phyloP scores from a whole-genome alignment of 2,329 filamentous ascomycete genomes.

The Nemania serpens region DNA sequence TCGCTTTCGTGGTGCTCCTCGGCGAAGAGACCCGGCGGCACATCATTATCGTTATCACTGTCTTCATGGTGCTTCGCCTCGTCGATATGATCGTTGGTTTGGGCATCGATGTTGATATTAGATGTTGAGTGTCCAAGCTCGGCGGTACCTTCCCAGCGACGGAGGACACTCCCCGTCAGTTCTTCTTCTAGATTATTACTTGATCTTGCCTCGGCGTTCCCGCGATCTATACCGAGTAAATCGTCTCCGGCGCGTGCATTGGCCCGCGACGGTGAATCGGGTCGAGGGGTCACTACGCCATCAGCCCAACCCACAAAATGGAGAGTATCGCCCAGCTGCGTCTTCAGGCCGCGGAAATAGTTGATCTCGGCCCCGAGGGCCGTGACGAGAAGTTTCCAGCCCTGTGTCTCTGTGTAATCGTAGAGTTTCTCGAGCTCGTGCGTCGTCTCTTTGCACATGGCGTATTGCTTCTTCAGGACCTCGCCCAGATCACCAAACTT shows the following conservation, averaged over 20 bases:
- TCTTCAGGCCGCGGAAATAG: slow-evolving; percentile 65
- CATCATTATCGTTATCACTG: slow-evolving; percentile 27
- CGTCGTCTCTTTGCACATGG: slow-evolving; percentile 61
- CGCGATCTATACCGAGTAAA: slow-evolving; percentile 28
- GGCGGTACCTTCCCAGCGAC: slow-evolving; percentile 38
- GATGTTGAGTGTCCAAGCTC: slow-evolving; percentile 45
- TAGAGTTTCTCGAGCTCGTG: slow-evolving; percentile 58
- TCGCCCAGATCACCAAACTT: slow-evolving; percentile 43
- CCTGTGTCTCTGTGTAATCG: slow-evolving; percentile 60
- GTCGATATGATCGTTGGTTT: not conserved
- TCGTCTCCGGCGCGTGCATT: slow-evolving; percentile 5
- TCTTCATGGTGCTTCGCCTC: not conserved
- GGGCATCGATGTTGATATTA: not conserved
- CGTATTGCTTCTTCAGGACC: slow-evolving; percentile 53
- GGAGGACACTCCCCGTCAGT: slow-evolving; percentile 42
- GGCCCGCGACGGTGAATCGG: not conserved
- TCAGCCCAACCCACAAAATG: slow-evolving; percentile 40
- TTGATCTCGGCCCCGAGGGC: slow-evolving; percentile 76
- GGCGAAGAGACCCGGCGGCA: slow-evolving; percentile 27
- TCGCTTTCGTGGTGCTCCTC: slow-evolving; percentile 28
- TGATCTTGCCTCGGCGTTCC: slow-evolving; percentile 5
- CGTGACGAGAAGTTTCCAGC: slow-evolving; percentile 76
- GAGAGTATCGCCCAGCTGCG: slow-evolving; percentile 54
- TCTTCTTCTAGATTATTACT: slow-evolving; percentile 33
- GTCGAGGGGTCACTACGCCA: slow-evolving; percentile 24